Evolutionary conservation across 225 moss, liverwort and hornwort species (phyloP), one percentile per base, ranked within the genome.

Genomic region (Physcomitrellopsis africana): DNA sequence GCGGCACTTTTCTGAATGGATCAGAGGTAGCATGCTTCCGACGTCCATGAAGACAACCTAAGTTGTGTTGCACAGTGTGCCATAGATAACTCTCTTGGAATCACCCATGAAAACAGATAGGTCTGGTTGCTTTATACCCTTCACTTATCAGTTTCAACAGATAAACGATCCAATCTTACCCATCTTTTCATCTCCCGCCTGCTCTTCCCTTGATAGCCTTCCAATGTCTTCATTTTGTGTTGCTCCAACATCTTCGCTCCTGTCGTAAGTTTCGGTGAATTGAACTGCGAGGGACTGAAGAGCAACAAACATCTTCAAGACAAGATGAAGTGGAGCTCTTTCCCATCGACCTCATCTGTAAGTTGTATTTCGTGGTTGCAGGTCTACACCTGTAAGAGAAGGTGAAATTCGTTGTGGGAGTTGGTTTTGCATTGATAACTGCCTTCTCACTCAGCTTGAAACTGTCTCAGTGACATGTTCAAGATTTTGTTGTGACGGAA

Each of bases 341-440:
- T 12, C 20, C 15, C 41, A 64, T 64, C 54, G 32, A 37, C 1
- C 73, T 16, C 32, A 11, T 70, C 26, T 49, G 18, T 1, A 12
- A 56, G 51, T 15, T n/a, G 62, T 23, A 11, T 6, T 1, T 18
- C 14, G 3, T 19, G 17, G 48, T 63, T 77, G 69, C 53, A 47
- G 37, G 18, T 23, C 59, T 49, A 58, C 17, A 16, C 41, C 5
- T 68, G 60, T 27, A 13, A 37, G 16, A 11, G 41, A 70, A 27
- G 68, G 69, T 54, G 59, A 59, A 55, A 13, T 52, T 44, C 22
- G 7, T 71, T 45, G 41, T 27, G 17, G 61, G 42, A 23, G 55
- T 72, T 75, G 81, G 60, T 79, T 73, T 54, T 66, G 18, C 10
- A 7, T 16, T 73, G 27, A 29, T 67, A 67, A 72, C 67, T 52